Evolutionary conservation across 176 grass and related monocot species (phyloP).

Genomic region (Poa annua): DNA sequence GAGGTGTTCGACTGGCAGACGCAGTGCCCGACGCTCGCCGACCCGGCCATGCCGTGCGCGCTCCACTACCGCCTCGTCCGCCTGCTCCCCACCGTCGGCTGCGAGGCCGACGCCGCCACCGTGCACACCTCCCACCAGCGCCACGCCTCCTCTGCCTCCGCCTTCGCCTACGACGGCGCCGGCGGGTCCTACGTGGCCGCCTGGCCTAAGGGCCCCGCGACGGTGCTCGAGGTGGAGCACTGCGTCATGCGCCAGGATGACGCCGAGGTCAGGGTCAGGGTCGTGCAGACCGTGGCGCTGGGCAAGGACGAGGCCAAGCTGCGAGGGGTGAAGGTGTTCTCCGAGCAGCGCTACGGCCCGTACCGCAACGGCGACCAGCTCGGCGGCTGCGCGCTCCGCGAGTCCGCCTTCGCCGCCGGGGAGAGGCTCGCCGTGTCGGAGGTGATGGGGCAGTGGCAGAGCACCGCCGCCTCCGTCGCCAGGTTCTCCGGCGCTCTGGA

Average conservation of each 20-base stretch:
- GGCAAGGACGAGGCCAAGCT: conserved; percentile 54
- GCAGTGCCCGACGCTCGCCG: conserved; percentile 90
- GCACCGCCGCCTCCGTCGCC: conserved; percentile 30
- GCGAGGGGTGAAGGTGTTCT: conserved; percentile 72
- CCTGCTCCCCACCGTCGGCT: conserved; percentile 86
- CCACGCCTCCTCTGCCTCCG: conserved; percentile 55
- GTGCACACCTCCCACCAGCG: conserved; percentile 74
- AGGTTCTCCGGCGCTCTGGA: conserved; percentile 46
- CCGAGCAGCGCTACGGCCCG: conserved; percentile 86
- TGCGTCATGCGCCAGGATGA: conserved; percentile 65
- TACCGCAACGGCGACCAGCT: conserved; percentile 88
- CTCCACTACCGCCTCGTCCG: conserved; percentile 78
- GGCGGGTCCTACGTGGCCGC: conserved; percentile 55
- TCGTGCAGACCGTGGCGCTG: conserved; percentile 64
- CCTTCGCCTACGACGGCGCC: conserved; percentile 60
- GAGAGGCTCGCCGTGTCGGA: conserved; percentile 53
- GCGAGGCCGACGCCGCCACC: conserved; percentile 94
- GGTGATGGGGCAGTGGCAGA: conserved; percentile 60
- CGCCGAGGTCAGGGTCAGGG: conserved; percentile 54
- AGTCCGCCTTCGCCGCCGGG: conserved; percentile 70
- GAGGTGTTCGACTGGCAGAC: conserved; percentile 91
- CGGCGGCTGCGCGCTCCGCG: conserved; percentile 68
- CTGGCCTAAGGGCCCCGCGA: conserved; percentile 56
- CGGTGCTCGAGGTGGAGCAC: conserved; percentile 76
- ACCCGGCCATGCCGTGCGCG: conserved; percentile 41